phyloP scores from a whole-genome alignment of 2,329 filamentous ascomycete species.

The Xylaria polymorpha region DNA sequence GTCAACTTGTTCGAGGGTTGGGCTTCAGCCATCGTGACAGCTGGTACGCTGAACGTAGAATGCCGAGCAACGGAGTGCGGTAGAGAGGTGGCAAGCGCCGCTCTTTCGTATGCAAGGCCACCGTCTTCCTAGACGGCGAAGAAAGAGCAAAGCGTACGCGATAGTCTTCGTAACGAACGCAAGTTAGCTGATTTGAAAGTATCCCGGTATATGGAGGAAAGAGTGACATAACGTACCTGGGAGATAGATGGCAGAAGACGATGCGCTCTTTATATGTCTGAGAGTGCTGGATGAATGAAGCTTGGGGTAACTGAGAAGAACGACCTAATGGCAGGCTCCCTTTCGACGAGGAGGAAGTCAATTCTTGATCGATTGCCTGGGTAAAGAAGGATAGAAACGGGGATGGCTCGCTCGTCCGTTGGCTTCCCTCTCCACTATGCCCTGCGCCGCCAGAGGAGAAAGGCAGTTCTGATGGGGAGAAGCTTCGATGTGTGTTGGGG shows the following conservation, averaged over 20 bases:
- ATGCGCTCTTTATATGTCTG: not conserved
- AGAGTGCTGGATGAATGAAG: not conserved
- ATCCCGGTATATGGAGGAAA: not conserved
- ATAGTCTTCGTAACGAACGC: not conserved
- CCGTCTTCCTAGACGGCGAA: not conserved
- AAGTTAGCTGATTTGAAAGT: not conserved
- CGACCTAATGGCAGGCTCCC: not conserved
- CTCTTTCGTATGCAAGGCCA: not conserved
- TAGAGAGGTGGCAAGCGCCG: not conserved
- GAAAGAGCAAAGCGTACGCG: not conserved
- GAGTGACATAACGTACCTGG: not conserved
- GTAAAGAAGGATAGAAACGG: not conserved
- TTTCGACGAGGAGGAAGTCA: not conserved
- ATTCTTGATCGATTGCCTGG: not conserved
- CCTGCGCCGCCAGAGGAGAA: not conserved
- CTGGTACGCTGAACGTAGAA: not conserved
- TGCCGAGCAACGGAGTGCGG: not conserved
- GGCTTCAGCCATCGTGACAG: not conserved
- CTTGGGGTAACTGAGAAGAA: not conserved
- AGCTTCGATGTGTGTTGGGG: not conserved
- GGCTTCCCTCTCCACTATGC: not conserved
- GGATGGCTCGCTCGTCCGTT: slow-evolving; percentile 6
- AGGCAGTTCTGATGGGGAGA: not conserved
- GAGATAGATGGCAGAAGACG: not conserved
- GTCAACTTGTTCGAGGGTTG: not conserved